A percentile compares a stretch with the other conserved stretches of the same genome.
These are phyloP conservation scores for Agaricus blazei DNA, from an alignment of 768 basidiomycete species.

Conservation along the genomic window DNA sequence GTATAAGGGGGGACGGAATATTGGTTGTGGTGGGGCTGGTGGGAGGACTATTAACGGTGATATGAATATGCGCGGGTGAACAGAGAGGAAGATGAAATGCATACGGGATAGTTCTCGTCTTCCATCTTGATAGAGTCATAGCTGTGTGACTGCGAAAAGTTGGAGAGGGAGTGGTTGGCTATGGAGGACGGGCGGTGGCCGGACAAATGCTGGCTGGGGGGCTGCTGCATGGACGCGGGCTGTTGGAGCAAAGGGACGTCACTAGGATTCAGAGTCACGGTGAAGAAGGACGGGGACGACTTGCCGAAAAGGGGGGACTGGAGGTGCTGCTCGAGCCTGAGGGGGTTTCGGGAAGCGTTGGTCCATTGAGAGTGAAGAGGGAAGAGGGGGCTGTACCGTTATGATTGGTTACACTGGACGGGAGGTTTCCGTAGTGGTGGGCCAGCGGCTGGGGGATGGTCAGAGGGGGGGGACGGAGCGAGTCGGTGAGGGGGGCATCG, in stretches of 20 bases:
- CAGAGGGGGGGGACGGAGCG: constrained; percentile 44
- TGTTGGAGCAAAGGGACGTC: constrained; percentile 45
- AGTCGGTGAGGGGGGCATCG: constrained; percentile 39
- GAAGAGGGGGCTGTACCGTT: constrained; percentile 37
- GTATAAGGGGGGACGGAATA: constrained; percentile 31
- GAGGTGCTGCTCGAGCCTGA: constrained; percentile 70
- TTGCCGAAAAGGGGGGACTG: constrained; percentile 81
- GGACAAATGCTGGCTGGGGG: constrained; percentile 15
- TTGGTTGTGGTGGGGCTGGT: constrained; percentile 29
- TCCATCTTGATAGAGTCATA: constrained; percentile 12
- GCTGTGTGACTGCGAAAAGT: constrained; percentile 9
- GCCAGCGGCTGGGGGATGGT: constrained; percentile 57
- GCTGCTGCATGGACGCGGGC: constrained; percentile 68
- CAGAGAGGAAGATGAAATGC: not conserved
- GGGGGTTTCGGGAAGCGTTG: constrained; percentile 65
- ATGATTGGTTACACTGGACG: constrained; percentile 26
- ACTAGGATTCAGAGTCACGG: constrained; percentile 48
- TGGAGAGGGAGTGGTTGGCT: constrained; percentile 5
- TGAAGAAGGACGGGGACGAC: constrained; percentile 29
- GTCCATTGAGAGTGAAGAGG: constrained; percentile 48
- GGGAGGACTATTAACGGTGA: constrained; percentile 18
- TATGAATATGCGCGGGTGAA: not conserved
- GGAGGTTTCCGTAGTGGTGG: constrained; percentile 42
- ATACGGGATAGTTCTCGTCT: constrained; percentile 10
- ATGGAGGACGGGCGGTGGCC: constrained; percentile 15